phyloP scores from a whole-genome alignment of 495 filamentous ascomycete genomes.

The Aspergillus heteromorphus region DNA sequence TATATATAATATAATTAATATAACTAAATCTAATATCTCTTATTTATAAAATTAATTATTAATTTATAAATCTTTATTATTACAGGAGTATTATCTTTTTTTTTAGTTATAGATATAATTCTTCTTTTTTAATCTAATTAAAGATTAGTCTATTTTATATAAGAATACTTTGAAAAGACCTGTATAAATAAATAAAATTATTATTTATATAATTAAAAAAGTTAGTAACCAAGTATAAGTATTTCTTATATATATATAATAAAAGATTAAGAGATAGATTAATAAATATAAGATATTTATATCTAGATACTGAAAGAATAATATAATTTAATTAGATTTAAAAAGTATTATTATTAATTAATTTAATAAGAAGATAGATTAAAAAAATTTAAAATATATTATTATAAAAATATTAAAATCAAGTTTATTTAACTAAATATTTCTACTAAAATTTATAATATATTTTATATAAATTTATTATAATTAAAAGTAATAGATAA shows the following conservation, averaged over 20 bases:
- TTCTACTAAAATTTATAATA: not conserved
- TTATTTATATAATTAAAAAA: not conserved
- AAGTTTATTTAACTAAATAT: not conserved
- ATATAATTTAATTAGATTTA: not conserved
- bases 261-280: too few relatives aligned
- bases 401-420: not conserved
- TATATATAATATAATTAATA: not conserved
- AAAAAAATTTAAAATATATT: not conserved
- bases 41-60: not conserved
- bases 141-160: not conserved
- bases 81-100: too few relatives aligned
- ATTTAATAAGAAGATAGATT: not conserved
- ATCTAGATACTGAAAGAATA: not conserved
- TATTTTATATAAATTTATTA: too few relatives aligned
- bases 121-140: not conserved
- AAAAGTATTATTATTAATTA: not conserved
- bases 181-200: not conserved
- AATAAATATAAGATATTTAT: constrained; percentile 1
- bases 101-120: too few relatives aligned
- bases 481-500: too few relatives aligned
- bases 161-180: not conserved
- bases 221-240: not conserved
- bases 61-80: too few relatives aligned
- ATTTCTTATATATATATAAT: not conserved
- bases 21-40: not conserved